These are phyloP conservation scores for Leccinum subfulvum DNA, from an alignment of 1,284 basidiomycete genomes.

Conservation along the genomic window DNA sequence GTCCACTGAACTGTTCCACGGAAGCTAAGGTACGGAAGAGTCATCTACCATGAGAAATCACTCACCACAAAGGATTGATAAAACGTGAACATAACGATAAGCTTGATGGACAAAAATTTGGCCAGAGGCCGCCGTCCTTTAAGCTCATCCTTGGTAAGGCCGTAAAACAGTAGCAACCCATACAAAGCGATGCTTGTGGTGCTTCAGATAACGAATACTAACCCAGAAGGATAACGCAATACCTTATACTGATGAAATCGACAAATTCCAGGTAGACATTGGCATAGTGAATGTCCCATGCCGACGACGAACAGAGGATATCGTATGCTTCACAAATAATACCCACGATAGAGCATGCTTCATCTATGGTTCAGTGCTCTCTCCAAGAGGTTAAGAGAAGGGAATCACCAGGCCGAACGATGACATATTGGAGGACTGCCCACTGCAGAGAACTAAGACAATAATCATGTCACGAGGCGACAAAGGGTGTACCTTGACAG, in stretches of 20 bases:
- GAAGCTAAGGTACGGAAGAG: neutral
- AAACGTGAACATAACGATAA: slow-evolving; percentile 85
- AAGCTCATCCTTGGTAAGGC: slow-evolving; percentile 75
- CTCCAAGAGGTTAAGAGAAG: slow-evolving; percentile 25
- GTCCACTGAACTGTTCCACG: slow-evolving; percentile 48
- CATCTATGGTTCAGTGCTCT: slow-evolving; percentile 20
- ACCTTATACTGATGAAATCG: slow-evolving; percentile 81
- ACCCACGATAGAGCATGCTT: slow-evolving; percentile 59
- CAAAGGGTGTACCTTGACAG: slow-evolving; percentile 60
- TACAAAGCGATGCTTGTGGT: slow-evolving; percentile 68
- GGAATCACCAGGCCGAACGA: slow-evolving; percentile 65
- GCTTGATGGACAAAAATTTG: slow-evolving; percentile 82
- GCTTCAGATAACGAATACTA: slow-evolving; percentile 1
- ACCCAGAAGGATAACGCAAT: slow-evolving; percentile 13
- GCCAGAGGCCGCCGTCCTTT: slow-evolving; percentile 72
- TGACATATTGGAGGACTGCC: slow-evolving; percentile 82
- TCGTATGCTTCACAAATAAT: slow-evolving; percentile 69
- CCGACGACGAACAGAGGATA: slow-evolving; percentile 65
- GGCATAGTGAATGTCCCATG: slow-evolving; percentile 64
- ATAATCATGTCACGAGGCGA: neutral
- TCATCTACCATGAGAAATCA: slow-evolving; percentile 7
- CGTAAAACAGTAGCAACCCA: slow-evolving; percentile 80
- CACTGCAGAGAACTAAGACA: slow-evolving; percentile 44
- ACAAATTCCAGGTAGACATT: slow-evolving; percentile 69
- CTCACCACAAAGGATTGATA: slow-evolving; percentile 74